Conservation (phyloP, 129 eudicot genomes). For the carrot (Daucus carota) region DNA sequence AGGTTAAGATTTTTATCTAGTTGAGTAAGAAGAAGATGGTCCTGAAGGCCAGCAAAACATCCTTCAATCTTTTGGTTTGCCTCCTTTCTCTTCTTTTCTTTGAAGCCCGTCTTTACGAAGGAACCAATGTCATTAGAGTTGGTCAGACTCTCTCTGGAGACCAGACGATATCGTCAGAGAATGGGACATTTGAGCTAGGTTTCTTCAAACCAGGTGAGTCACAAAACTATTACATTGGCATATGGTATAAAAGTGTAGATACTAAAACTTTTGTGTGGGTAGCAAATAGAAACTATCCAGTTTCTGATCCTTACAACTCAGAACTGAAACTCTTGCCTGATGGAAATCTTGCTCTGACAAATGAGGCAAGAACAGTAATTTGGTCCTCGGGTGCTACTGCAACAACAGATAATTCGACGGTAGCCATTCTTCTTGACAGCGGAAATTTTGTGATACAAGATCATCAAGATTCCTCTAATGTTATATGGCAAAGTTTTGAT, state of each 20-base stretch:
- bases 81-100: not conserved
- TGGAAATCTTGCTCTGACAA: slow-evolving; percentile 19
- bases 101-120: not conserved
- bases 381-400: slow-evolving; percentile 11
- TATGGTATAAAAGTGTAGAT: slow-evolving; percentile 18
- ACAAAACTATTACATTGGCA: slow-evolving; percentile 18
- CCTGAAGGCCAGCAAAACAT: not conserved
- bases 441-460: slow-evolving; percentile 24
- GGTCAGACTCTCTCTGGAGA: slow-evolving; percentile 10
- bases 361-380: not conserved
- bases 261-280: slow-evolving; percentile 21
- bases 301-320: slow-evolving; percentile 11
- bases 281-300: slow-evolving; percentile 23
- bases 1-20: too few relatives aligned
- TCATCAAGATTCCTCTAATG: not conserved
- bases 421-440: slow-evolving; percentile 20
- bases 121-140: not conserved
- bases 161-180: slow-evolving; percentile 13
- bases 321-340: slow-evolving; percentile 15
- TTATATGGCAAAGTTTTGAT: not conserved
- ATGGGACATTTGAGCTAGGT: slow-evolving; percentile 25
- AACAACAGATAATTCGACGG: not conserved
- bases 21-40: not conserved
- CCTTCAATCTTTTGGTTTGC: not conserved
- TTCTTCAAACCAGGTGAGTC: slow-evolving; percentile 25